Evolutionary conservation across 495 filamentous ascomycete genomes (phyloP).

Genomic region (Pseudevernia furfuracea): DNA sequence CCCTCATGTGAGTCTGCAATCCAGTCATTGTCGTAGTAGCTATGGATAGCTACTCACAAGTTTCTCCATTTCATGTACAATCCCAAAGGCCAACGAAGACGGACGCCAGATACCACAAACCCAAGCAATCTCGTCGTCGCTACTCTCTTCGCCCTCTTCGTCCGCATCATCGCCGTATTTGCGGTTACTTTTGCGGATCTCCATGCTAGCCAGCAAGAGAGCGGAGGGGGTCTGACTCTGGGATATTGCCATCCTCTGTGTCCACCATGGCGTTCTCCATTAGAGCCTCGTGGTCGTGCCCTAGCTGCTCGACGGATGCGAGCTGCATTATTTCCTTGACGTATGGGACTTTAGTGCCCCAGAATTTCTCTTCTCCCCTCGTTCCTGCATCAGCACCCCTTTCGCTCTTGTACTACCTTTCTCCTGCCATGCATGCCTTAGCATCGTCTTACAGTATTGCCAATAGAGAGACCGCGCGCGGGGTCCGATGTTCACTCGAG

Average conservation of each 20-base stretch:
- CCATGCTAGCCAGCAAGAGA: neutral
- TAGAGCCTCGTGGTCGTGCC: neutral
- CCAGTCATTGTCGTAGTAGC: no score
- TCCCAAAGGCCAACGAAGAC: no score
- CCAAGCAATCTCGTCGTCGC: neutral
- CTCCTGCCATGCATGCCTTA: constrained; percentile 21
- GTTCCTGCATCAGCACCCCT: neutral
- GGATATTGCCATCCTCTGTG: neutral
- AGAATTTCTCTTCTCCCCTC: constrained; percentile 22
- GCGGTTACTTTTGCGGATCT: neutral
- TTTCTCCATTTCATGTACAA: no score
- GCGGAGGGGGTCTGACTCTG: neutral
- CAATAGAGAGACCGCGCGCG: constrained; percentile 28
- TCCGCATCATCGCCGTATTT: neutral
- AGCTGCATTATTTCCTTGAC: constrained; percentile 24
- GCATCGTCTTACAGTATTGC: constrained; percentile 25
- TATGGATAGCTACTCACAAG: no score
- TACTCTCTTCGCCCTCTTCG: neutral
- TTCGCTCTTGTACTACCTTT: neutral
- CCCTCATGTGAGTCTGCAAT: no score
- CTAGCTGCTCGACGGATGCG: constrained; percentile 21
- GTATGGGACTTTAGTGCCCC: constrained; percentile 25
- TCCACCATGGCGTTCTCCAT: neutral
- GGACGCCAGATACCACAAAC: no score
- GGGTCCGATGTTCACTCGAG: constrained; percentile 15